Evolutionary conservation across 192 early-diverging fungal genomes (phyloP).

Genomic region (Kickxella alabastrina): DNA sequence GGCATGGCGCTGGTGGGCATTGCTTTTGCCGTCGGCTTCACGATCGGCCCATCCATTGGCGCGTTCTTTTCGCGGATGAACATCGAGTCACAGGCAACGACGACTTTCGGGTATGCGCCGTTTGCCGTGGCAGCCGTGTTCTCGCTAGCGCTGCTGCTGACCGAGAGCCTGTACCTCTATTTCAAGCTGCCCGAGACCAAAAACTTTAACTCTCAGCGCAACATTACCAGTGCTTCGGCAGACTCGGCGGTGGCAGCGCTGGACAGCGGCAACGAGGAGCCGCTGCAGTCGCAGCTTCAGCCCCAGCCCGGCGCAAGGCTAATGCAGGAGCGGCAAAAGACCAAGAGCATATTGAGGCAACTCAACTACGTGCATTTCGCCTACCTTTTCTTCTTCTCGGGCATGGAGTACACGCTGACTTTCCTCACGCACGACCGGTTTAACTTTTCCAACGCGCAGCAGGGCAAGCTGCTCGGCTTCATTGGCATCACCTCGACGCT

Average conservation of each 20-base stretch:
- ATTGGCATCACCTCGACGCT: slow-evolving; percentile 84
- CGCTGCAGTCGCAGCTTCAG: not conserved
- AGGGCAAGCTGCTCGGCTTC: slow-evolving; percentile 82
- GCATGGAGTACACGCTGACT: slow-evolving; percentile 98
- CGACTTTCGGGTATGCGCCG: slow-evolving; percentile 45
- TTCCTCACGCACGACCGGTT: slow-evolving; percentile 95
- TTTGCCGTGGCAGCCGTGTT: slow-evolving; percentile 88
- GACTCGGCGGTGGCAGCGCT: not conserved
- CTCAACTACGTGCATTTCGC: slow-evolving; percentile 78
- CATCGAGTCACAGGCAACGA: slow-evolving; percentile 9
- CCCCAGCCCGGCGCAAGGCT: not conserved
- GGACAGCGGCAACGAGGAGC: not conserved
- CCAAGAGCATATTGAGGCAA: slow-evolving; percentile 28
- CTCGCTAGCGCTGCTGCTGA: slow-evolving; percentile 72
- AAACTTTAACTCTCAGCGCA: slow-evolving; percentile 10
- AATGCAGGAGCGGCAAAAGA: not conserved
- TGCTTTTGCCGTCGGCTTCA: slow-evolving; percentile 94
- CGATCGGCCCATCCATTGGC: slow-evolving; percentile 88
- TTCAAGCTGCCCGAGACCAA: slow-evolving; percentile 74
- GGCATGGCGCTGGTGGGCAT: slow-evolving; percentile 94
- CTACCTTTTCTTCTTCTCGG: slow-evolving; percentile 90
- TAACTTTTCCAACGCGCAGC: slow-evolving; percentile 77
- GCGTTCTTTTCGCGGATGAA: slow-evolving; percentile 59
- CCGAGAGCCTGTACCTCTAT: slow-evolving; percentile 80
- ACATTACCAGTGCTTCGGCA: slow-evolving; percentile 3